Evolutionary conservation across 495 filamentous ascomycete genomes (phyloP).

Genomic region (Lophiotrema nucula): DNA sequence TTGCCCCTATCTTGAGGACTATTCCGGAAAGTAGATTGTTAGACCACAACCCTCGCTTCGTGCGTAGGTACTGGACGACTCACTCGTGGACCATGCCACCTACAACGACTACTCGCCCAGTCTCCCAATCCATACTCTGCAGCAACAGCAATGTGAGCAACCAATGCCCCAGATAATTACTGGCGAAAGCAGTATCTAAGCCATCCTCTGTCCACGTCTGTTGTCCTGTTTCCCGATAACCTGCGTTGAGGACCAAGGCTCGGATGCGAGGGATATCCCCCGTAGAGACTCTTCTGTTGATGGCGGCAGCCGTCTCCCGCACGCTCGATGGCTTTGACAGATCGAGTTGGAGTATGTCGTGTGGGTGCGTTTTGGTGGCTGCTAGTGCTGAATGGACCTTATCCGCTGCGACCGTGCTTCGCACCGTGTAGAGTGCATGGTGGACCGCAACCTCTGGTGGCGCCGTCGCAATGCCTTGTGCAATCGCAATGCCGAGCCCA

Average conservation of each 20-base stretch:
- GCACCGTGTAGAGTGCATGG: background rate
- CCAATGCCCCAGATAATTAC: constrained; percentile 6
- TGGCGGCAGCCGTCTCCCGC: background rate
- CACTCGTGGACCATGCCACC: constrained; percentile 1
- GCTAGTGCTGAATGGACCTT: background rate
- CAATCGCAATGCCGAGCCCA: background rate
- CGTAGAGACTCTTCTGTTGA: background rate
- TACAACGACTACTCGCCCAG: background rate
- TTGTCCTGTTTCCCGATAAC: background rate
- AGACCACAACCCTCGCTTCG: background rate
- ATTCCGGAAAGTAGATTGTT: background rate
- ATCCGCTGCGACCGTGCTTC: background rate
- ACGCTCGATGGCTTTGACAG: background rate
- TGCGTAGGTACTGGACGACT: background rate
- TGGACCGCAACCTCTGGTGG: background rate
- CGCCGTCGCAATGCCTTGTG: background rate
- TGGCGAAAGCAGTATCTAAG: background rate
- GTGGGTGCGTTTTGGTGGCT: background rate
- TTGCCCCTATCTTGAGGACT: background rate
- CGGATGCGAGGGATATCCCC: constrained; percentile 4
- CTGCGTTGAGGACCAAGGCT: background rate
- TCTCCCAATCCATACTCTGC: constrained; percentile 8
- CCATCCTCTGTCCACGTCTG: constrained; percentile 10
- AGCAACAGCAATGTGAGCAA: constrained; percentile 1
- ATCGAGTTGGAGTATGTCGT: background rate